These are phyloP conservation scores for Corchorus capsularis DNA, from an alignment of 345 rosid species.

Conservation along the genomic window DNA sequence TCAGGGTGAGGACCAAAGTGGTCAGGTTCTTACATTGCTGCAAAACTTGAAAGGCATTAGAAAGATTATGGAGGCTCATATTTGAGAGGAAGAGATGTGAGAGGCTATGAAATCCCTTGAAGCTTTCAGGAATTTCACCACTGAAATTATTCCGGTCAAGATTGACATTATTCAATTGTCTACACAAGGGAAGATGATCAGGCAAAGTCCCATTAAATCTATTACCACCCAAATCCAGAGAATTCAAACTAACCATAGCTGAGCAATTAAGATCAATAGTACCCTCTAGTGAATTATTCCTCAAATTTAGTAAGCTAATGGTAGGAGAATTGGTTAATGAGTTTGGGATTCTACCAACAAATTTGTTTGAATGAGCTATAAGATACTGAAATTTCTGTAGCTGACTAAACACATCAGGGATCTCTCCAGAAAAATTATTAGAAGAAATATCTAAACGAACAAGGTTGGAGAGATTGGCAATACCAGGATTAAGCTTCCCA, in stretches of 20 bases:
- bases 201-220: conserved; percentile 52
- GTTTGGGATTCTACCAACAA: conserved; percentile 55
- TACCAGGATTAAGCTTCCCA: conserved; percentile 41
- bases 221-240: conserved; percentile 68
- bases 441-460: conserved; percentile 52
- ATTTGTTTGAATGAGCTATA: conserved; percentile 46
- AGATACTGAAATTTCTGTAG: conserved; percentile 39
- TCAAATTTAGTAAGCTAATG: conserved; percentile 52
- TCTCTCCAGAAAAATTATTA: conserved; percentile 48
- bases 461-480: conserved; percentile 46
- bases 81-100: conserved; percentile 61
- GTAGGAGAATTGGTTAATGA: conserved; percentile 53
- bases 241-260: conserved; percentile 48
- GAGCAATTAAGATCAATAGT: conserved; percentile 51
- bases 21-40: conserved; percentile 62
- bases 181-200: conserved; percentile 52
- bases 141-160: conserved; percentile 62
- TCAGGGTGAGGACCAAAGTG: conserved; percentile 59
- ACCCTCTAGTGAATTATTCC: conserved; percentile 70
- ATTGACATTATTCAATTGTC: conserved; percentile 47
- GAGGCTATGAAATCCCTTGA: conserved; percentile 50
- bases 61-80: conserved; percentile 51
- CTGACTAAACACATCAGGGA: conserved; percentile 57
- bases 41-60: conserved; percentile 52
- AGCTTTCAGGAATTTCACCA: conserved; percentile 64